These are phyloP conservation scores for Amylocarpus encephaloides DNA, from an alignment of 2,329 filamentous ascomycete genomes.

Conservation along the genomic window DNA sequence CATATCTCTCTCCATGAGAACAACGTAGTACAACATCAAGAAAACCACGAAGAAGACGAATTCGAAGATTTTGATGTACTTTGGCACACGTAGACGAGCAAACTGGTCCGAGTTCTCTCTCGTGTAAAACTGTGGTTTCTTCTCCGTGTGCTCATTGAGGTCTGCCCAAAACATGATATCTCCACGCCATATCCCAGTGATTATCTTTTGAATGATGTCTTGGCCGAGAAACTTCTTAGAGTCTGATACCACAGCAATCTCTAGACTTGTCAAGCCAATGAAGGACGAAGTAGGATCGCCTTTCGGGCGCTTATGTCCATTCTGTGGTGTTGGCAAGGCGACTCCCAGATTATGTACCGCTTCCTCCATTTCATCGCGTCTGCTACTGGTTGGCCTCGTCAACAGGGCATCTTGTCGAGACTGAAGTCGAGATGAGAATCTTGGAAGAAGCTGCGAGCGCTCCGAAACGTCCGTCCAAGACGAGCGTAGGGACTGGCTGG, in stretches of 20 bases:
- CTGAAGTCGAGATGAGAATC: constrained; percentile 21
- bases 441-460: constrained; percentile 25
- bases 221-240: constrained; percentile 83
- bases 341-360: constrained; percentile 47
- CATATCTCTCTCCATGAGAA: constrained; percentile 68
- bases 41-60: constrained; percentile 74
- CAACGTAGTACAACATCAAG: constrained; percentile 76
- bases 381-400: constrained; percentile 23
- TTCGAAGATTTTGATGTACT: constrained; percentile 80
- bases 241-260: constrained; percentile 74
- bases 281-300: constrained; percentile 66
- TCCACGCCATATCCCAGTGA: constrained; percentile 79
- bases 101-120: constrained; percentile 61
- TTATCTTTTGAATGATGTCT: constrained; percentile 71
- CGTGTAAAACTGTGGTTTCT: constrained; percentile 73
- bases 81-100: constrained; percentile 69
- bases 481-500: not conserved
- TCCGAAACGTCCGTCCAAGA: constrained; percentile 19
- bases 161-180: constrained; percentile 83
- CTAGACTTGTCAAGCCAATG: constrained; percentile 74
- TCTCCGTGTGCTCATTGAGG: constrained; percentile 65
- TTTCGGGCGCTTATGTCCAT: constrained; percentile 41
- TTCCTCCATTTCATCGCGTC: constrained; percentile 32
- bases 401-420: constrained; percentile 12
- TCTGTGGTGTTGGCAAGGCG: constrained; percentile 26